Evolutionary conservation across 352 stramenopile genomes (phyloP).

Genomic region (Pythium scleroteichum): DNA sequence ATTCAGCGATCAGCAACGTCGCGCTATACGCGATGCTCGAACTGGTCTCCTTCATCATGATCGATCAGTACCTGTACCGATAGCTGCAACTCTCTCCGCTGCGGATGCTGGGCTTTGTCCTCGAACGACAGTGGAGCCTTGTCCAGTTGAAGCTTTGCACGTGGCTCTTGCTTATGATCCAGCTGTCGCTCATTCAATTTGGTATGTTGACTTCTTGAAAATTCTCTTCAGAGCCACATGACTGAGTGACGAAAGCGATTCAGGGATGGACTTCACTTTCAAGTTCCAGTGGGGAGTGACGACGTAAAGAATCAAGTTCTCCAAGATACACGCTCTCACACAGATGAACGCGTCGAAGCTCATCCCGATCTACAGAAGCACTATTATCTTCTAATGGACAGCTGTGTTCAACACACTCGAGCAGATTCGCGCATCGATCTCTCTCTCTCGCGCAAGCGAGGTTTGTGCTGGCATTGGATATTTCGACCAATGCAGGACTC

Average conservation of each 20-base stretch:
- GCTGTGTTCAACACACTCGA: no score
- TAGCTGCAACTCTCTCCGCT: conserved; percentile 26
- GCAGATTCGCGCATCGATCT: no score
- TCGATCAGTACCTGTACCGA: conserved; percentile 26
- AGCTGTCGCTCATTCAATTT: conserved; percentile 8
- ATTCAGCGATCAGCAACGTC: conserved; percentile 10
- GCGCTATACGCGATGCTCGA: conserved; percentile 32
- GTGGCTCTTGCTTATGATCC: conserved; percentile 25
- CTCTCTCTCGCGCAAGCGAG: no score
- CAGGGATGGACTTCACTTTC: conserved; percentile 18
- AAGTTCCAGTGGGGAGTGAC: neutral
- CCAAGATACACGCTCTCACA: no score
- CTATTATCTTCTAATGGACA: no score
- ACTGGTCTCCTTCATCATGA: conserved; percentile 26
- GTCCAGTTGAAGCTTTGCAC: conserved; percentile 23
- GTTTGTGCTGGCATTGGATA: no score
- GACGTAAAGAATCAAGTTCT: no score
- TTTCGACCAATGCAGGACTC: no score
- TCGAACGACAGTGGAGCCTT: conserved; percentile 30
- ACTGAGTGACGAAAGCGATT: neutral
- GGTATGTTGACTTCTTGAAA: neutral
- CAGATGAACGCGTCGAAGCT: no score
- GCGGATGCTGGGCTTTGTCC: conserved; percentile 33
- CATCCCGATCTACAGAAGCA: no score
- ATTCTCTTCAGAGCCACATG: neutral